A percentile compares a stretch with the other conserved stretches of the same genome.
These are phyloP conservation scores for Eutrema heterophyllum DNA, from an alignment of 345 rosid genomes.

Conservation along the genomic window DNA sequence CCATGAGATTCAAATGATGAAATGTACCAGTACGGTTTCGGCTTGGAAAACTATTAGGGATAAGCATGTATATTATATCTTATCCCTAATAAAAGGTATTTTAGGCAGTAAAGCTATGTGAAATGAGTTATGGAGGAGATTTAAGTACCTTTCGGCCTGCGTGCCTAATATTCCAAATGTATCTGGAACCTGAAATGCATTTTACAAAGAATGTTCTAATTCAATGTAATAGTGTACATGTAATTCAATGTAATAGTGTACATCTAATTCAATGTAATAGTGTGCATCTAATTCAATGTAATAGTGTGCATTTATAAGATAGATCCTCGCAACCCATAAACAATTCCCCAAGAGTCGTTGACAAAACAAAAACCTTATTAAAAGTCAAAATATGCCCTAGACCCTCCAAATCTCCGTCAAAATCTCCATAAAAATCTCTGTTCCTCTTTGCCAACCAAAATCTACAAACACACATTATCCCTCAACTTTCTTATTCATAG, in stretches of 20 bases:
- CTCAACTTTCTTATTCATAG: conserved; percentile 1
- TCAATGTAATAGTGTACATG: conserved; percentile 5
- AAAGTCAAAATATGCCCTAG: conserved; percentile 10
- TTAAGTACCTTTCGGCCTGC: conserved; percentile 22
- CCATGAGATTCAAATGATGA: too few relatives aligned
- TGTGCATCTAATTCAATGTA: background rate
- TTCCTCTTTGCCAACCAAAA: conserved; percentile 16
- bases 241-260: background rate
- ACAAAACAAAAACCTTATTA: background rate
- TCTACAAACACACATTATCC: conserved; percentile 18
- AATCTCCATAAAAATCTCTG: conserved; percentile 23
- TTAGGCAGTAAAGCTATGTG: conserved; percentile 22
- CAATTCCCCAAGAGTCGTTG: conserved; percentile 25
- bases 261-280: conserved; percentile 13
- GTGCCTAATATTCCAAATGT: conserved; percentile 28
- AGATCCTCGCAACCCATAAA: background rate
- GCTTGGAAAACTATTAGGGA: too few relatives aligned
- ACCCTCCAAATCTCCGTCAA: conserved; percentile 18
- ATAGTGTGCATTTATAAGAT: conserved; percentile 1
- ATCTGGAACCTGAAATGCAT: conserved; percentile 3
- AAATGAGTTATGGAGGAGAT: conserved; percentile 12
- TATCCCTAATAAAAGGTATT: too few relatives aligned
- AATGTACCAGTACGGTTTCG: too few relatives aligned
- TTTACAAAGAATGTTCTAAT: conserved; percentile 7
- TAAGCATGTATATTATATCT: too few relatives aligned